Evolutionary conservation across 2,329 filamentous ascomycete genomes (phyloP), one percentile per base, ranked within the genome.

Genomic region (Xylariaceae sp.): DNA sequence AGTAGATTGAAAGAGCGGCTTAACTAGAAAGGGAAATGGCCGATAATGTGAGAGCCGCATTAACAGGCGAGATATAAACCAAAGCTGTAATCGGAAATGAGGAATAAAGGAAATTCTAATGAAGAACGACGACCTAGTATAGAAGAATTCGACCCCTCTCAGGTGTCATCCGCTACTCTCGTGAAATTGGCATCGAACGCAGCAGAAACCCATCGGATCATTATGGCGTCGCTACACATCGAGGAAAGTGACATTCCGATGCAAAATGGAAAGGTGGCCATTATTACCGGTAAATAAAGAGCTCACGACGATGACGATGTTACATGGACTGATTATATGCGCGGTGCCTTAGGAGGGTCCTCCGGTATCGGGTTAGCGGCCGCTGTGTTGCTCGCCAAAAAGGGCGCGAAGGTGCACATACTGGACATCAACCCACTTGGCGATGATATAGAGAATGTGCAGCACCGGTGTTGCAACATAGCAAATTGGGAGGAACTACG

Each of bases 401-500:
- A 56, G 26, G 57, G 47, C 5, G 57, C 57, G 6, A 29, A 37
- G 17, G 53, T 60, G 8, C 53, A 56, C 37, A 29, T 56, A 29
- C 43, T 61, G 7, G 56, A 58, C 39, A 23, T 50, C 3, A 6
- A 49, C 17, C n/a, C n/a, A n/a, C n/a, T n/a, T n/a, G n/a, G n/a
- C n/a, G n/a, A n/a, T n/a, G n/a, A n/a, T n/a, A n/a, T n/a, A n/a
- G n/a, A n/a, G n/a, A n/a, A n/a, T n/a, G n/a, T 6, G 33, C 31
- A 19, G 14, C 17, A 14, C 26, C 29, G 29, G 12, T 4, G 19
- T 19, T 72, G 71, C 45, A 63, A 74, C 57, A 58, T 70, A 17
- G 46, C 64, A 2, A 55, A 49, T 17, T 75, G 72, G 71, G 12
- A 33, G 1, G 37, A 61, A 5, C 67, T 74, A 6, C 29, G 45